Evolutionary conservation across 2,329 filamentous ascomycete genomes (phyloP).

Genomic region (Dactylellina haptotyla): DNA sequence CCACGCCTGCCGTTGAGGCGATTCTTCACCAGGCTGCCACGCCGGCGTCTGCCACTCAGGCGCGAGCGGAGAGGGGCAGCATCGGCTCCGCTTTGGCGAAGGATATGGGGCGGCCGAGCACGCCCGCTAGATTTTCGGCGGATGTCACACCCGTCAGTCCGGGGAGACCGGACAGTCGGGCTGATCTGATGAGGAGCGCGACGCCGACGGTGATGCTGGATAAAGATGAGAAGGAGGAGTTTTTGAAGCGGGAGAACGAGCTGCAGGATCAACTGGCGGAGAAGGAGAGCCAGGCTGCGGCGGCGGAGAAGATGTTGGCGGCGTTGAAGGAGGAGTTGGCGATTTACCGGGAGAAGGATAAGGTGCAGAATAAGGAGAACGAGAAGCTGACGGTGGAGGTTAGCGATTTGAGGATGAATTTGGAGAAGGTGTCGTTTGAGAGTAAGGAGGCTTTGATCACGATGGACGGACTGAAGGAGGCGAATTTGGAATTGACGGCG

Average conservation of each 20-base stretch:
- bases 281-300: slow-evolving; percentile 82
- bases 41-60: slow-evolving; percentile 63
- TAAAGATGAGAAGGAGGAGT: slow-evolving; percentile 97
- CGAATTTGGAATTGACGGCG: slow-evolving; percentile 87
- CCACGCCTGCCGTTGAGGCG: slow-evolving; percentile 69
- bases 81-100: slow-evolving; percentile 63
- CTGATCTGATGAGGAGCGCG: slow-evolving; percentile 56
- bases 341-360: slow-evolving; percentile 85
- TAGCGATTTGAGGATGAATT: slow-evolving; percentile 94
- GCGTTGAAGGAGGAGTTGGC: slow-evolving; percentile 87
- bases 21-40: slow-evolving; percentile 58
- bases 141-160: slow-evolving; percentile 62
- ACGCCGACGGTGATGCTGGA: slow-evolving; percentile 70
- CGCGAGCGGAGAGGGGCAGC: slow-evolving; percentile 38
- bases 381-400: slow-evolving; percentile 85
- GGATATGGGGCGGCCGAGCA: slow-evolving; percentile 68
- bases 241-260: slow-evolving; percentile 92
- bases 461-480: slow-evolving; percentile 96
- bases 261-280: slow-evolving; percentile 96
- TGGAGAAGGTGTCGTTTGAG: slow-evolving; percentile 94
- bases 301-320: slow-evolving; percentile 80
- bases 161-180: slow-evolving; percentile 65
- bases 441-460: slow-evolving; percentile 96
- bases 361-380: slow-evolving; percentile 86
- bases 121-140: slow-evolving; percentile 68